Evolutionary conservation across 2,329 filamentous ascomycete species (phyloP).

Genomic region (Sclerotinia sclerotiorum): DNA sequence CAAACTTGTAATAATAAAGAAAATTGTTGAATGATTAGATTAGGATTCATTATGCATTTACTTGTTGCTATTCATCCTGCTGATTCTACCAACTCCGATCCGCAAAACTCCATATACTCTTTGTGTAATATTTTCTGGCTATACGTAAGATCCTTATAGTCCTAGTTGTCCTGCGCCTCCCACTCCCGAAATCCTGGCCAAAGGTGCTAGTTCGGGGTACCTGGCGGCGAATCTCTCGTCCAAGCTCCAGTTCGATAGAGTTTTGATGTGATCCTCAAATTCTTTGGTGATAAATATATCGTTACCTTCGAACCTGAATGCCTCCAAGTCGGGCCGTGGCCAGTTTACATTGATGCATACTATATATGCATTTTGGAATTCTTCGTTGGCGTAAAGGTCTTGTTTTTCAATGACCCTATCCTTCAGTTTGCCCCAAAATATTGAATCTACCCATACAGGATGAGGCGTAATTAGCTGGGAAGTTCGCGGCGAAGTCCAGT

Average conservation of each 20-base stretch:
- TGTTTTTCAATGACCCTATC: conserved; percentile 43
- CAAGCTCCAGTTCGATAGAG: conserved; percentile 35
- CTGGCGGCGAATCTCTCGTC: conserved; percentile 32
- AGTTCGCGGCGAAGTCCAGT: conserved; percentile 31
- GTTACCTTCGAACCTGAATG: conserved; percentile 29
- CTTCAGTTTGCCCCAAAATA: conserved; percentile 43
- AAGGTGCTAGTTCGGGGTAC: conserved; percentile 34
- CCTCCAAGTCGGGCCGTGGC: conserved; percentile 35
- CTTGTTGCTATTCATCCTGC: no score
- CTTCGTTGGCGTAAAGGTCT: conserved; percentile 42
- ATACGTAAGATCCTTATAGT: neutral
- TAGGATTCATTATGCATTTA: no score
- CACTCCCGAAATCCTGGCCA: conserved; percentile 3
- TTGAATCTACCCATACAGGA: conserved; percentile 39
- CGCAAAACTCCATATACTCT: neutral
- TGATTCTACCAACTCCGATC: no score
- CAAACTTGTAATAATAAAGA: neutral
- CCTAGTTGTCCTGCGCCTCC: neutral
- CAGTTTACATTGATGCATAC: conserved; percentile 42
- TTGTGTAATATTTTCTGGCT: neutral
- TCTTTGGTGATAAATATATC: conserved; percentile 30
- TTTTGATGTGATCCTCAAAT: conserved; percentile 31
- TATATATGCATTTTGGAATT: conserved; percentile 43
- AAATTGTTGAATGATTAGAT: no score
- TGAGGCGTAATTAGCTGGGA: conserved; percentile 40